phyloP scores from a whole-genome alignment of 345 rosid species.

The Ceriops decandra region DNA sequence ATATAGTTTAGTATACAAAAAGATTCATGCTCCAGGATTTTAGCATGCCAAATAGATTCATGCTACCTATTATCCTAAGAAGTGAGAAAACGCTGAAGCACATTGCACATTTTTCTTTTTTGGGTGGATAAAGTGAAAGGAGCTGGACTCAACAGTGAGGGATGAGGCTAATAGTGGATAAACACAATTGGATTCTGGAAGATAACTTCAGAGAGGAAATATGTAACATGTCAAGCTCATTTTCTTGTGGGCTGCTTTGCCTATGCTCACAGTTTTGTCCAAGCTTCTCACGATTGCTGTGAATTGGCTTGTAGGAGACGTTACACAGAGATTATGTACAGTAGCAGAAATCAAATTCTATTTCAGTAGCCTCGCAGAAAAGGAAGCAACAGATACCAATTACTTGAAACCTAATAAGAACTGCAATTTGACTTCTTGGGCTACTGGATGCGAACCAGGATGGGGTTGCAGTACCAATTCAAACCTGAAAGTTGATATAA shows the following conservation, averaged over 20 bases:
- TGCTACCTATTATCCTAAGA: neutral
- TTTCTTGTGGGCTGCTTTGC: neutral
- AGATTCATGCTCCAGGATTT: neutral
- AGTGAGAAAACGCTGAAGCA: neutral
- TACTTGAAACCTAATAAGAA: conserved; percentile 60
- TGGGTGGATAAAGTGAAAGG: too few species aligned
- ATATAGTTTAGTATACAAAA: too few species aligned
- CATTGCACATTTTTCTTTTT: neutral
- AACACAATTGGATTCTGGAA: neutral
- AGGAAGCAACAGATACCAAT: conserved; percentile 27
- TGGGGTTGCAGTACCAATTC: conserved; percentile 66
- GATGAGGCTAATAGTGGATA: too few species aligned
- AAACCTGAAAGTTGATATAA: conserved; percentile 38
- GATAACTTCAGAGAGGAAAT: too few species aligned
- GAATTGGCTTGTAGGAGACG: conserved; percentile 49
- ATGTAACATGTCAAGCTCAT: conserved; percentile 1
- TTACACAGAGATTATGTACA: conserved; percentile 61
- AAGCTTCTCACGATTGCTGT: conserved; percentile 13
- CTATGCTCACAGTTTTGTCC: neutral
- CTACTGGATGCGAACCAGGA: conserved; percentile 86
- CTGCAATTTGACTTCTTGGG: conserved; percentile 77
- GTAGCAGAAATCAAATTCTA: conserved; percentile 76
- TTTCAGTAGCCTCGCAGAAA: conserved; percentile 43
- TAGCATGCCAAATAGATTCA: neutral
- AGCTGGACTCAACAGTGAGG: too few species aligned